phyloP scores from a whole-genome alignment of 2,329 filamentous ascomycete genomes.

The Ophiocordyceps camponoti-floridani region DNA sequence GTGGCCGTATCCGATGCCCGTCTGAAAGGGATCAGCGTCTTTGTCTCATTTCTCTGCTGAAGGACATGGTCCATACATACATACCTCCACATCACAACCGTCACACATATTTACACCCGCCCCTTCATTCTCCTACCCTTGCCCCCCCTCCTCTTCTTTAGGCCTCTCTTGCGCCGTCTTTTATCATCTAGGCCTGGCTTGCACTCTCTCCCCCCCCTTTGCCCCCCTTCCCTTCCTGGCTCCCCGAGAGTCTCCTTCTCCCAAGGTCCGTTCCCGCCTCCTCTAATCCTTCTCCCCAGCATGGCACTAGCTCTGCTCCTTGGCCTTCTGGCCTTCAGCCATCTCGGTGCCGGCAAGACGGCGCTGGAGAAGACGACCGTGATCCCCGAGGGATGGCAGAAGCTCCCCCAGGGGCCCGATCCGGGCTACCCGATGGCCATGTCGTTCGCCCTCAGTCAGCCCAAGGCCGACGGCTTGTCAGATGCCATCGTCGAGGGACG shows the following conservation, averaged over 20 bases:
- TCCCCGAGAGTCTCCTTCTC: not conserved
- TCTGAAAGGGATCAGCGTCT: not conserved
- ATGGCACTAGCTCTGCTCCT: conserved; percentile 5
- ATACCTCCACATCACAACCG: not conserved
- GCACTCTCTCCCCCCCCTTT: not conserved
- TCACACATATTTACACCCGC: not conserved
- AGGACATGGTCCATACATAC: too few species aligned
- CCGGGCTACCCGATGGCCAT: conserved; percentile 10
- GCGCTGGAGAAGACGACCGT: conserved; percentile 10
- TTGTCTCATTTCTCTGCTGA: not conserved
- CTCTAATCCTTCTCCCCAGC: not conserved
- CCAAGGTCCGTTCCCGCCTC: too few species aligned
- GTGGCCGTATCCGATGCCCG: not conserved
- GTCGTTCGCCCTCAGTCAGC: conserved; percentile 15
- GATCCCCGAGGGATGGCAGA: conserved; percentile 14
- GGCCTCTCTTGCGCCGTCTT: not conserved
- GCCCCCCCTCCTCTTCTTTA: not conserved
- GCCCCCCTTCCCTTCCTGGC: not conserved
- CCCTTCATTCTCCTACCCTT: not conserved
- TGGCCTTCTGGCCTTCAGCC: conserved; percentile 7
- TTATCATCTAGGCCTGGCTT: not conserved
- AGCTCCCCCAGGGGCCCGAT: conserved; percentile 7
- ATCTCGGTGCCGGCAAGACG: conserved; percentile 7
- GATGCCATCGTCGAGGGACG: conserved; percentile 7
- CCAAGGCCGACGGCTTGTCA: conserved; percentile 10